Evolutionary conservation across 345 rosid genomes (phyloP).

Genomic region (Populus tremula): DNA sequence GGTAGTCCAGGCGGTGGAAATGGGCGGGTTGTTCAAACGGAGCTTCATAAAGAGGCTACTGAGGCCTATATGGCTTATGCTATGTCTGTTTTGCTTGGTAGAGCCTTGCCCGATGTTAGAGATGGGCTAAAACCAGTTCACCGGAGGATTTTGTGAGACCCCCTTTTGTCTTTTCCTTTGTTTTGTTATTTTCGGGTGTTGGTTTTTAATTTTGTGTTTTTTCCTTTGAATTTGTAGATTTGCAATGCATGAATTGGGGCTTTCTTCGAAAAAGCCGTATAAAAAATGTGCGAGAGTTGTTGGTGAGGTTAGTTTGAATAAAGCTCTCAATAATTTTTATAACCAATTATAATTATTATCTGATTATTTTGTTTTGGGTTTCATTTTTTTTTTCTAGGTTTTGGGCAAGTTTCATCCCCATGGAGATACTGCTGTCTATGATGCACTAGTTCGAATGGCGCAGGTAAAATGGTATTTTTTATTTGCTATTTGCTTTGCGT

Average conservation of each 20-base stretch:
- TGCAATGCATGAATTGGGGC: slow-evolving; percentile 96
- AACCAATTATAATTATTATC: neutral
- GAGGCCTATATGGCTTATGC: slow-evolving; percentile 91
- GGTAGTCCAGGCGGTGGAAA: slow-evolving; percentile 19
- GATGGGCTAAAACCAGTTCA: slow-evolving; percentile 97
- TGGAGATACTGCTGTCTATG: slow-evolving; percentile 93
- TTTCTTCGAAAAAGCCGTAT: slow-evolving; percentile 82
- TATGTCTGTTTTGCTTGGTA: slow-evolving; percentile 88
- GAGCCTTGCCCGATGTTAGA: slow-evolving; percentile 90
- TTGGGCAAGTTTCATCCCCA: slow-evolving; percentile 97
- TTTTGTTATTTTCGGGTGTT: neutral
- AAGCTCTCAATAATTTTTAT: neutral
- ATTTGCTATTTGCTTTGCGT: neutral
- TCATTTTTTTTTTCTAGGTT: slow-evolving; percentile 51
- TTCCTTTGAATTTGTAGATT: slow-evolving; percentile 41
- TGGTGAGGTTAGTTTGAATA: slow-evolving; percentile 64
- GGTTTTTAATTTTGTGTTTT: neutral
- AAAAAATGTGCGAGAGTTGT: slow-evolving; percentile 98
- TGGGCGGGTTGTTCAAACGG: slow-evolving; percentile 53
- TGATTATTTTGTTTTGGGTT: neutral
- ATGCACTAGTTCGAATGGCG: slow-evolving; percentile 93
- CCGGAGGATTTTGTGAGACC: slow-evolving; percentile 76
- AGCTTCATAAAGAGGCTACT: slow-evolving; percentile 88
- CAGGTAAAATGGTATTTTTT: slow-evolving; percentile 50
- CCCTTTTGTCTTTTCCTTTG: neutral